Evolutionary conservation across 2,329 filamentous ascomycete species (phyloP), one percentile per base, ranked within the genome.

Genomic region (Scedosporium dehoogii): DNA sequence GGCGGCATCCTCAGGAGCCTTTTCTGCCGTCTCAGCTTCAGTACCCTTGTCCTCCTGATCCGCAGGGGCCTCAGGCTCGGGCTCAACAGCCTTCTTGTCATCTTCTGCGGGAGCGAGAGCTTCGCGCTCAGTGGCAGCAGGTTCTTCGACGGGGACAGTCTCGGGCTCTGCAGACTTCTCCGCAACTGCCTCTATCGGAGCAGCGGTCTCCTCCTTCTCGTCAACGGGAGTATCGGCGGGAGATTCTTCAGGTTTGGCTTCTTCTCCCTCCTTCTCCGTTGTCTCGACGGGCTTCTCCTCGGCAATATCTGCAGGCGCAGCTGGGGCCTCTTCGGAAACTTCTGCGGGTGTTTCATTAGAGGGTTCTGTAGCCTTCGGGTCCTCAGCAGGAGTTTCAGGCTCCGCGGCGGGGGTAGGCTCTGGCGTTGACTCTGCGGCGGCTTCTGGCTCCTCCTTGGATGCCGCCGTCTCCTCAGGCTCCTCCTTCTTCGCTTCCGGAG

Each of bases 391-490:
- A 23, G 14, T 23, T 56, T 56, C 23, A 14, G 51, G 21, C 14
- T 23, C 51, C 16, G 12, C 23, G 18, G 25, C 42, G 12, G 25
- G 16, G 21, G 21, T 23, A 10, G 51, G 23, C 51, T 56, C 23
- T n/a, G 51, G 23, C 6, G 23, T 23, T 51, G 51, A 3, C 5
- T 23, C 51, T 10, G 6, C 16, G 18, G 25, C 27, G 6, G 25
- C 12, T 16, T 10, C 51, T 21, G 51, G 14, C 23, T 56, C 51
- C n/a, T n/a, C 14, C 18, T 21, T n/a, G 25, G 51, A 23, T 44
- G 23, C 10, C 16, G 58, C 41, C 10, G 33, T 53, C 41, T 65
- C 63, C 61, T 68, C 64, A 27, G 65, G 44, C 44, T 48, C 44
- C 16, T 21, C 16, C 12, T 48, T 18, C 33, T 38, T 12, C 3